Base-by-base conservation (phyloP, 2,329 filamentous ascomycete species). In the Zopfia rhizophila region DNA sequence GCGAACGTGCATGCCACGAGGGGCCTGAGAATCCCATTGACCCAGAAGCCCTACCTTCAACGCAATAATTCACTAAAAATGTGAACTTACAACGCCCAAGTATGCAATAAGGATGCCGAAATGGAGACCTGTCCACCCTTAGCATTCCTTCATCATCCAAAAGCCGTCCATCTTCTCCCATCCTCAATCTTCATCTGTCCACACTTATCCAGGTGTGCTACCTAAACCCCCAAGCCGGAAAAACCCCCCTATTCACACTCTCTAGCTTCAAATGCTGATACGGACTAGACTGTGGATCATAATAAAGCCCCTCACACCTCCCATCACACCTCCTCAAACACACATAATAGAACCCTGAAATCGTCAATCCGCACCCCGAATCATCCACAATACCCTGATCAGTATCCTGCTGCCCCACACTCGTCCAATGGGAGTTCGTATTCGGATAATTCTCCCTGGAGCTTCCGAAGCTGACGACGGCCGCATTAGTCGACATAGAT, bases 331-430 rank as follows among this genome's bases (percentile, higher is more conserved):
- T 63, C 43, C 72, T 58, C 57, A 82, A 45, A 56, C 74, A 77
- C 5, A 81, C 72, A 55, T 80, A 82, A 53, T 82, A 82, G 51
- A 82, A 82, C 0, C 80, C 80, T 19, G 68, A 73, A 41, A 82
- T 82, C 6, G 79, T 82, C 25, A 81, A 63, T 0, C 79, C 79
- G 40, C 65, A 71, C 12, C 69, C 65, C 4, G 63, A 61, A 14
- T 69, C 65, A n/a, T 67, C 65, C 39, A 69, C 67, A 21, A 42
- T 14, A 8, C 19, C n/a, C 7, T n/a, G n/a, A n/a, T n/a, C n/a
- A n/a, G n/a, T n/a, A n/a, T 13, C 10, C 11, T 42, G 29, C 24
- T n/a, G n/a, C n/a, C 8, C 24, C 2, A 51, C 46, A 1, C 53
- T 23, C 51, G 7, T 63, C n/a, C n/a, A n/a, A n/a, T n/a, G n/a